Percentiles rank a stretch among this genome's conserved stretches.
Evolutionary conservation across 345 rosid genomes (phyloP).

Genomic region (Erodium maritimum): DNA sequence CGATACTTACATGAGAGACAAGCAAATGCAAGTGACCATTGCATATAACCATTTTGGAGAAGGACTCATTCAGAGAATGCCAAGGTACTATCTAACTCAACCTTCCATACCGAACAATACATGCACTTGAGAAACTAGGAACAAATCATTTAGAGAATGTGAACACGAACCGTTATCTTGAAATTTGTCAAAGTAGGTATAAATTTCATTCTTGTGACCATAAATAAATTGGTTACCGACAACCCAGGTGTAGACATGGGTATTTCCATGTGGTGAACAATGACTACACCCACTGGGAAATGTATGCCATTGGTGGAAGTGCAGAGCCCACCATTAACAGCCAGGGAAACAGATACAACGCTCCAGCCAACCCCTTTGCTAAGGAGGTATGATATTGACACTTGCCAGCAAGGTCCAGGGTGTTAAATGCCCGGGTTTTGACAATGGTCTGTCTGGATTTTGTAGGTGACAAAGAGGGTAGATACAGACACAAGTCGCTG

Average conservation of each 20-base stretch:
- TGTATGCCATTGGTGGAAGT: conserved; percentile 52
- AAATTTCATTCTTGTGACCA: too few relatives aligned
- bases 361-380: conserved; percentile 33
- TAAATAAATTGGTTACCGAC: too few relatives aligned
- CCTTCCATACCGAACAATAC: too few relatives aligned
- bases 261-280: conserved; percentile 52
- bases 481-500: conserved; percentile 12
- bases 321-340: conserved; percentile 43
- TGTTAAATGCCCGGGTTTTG: not conserved
- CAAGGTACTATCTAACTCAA: too few relatives aligned
- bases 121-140: too few relatives aligned
- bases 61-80: conserved; percentile 54
- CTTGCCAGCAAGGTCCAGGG: not conserved
- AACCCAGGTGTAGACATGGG: conserved; percentile 44
- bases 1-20: conserved; percentile 41
- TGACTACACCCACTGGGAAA: conserved; percentile 52
- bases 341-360: conserved; percentile 43
- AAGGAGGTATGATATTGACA: conserved; percentile 28
- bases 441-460: not conserved
- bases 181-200: too few relatives aligned
- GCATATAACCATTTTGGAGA: conserved; percentile 53
- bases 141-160: too few relatives aligned
- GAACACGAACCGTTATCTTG: too few relatives aligned
- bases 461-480: conserved; percentile 20
- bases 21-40: conserved; percentile 43